Conservation (phyloP, 2,329 filamentous ascomycete genomes). For the Aureobasidium musti region DNA sequence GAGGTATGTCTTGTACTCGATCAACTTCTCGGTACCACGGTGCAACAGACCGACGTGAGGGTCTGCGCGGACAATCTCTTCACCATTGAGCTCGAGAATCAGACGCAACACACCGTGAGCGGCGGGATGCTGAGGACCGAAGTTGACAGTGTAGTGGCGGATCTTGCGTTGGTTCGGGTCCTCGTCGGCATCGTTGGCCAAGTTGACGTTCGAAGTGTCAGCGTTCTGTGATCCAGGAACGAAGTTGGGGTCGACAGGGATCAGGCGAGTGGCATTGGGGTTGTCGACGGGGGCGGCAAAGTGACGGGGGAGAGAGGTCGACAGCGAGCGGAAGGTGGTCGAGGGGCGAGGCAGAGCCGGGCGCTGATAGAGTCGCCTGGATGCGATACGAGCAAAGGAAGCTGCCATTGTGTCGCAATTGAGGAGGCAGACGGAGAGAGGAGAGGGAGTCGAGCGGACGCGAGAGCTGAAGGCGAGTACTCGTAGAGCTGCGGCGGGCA, state of each 20-base stretch:
- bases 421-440: slow-evolving; percentile 26
- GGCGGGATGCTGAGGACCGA: slow-evolving; percentile 96
- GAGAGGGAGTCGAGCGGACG: slow-evolving; percentile 28
- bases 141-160: slow-evolving; percentile 99
- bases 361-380: slow-evolving; percentile 66
- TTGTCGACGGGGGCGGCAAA: slow-evolving; percentile 59
- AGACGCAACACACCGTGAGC: slow-evolving; percentile 96
- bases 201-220: slow-evolving; percentile 47
- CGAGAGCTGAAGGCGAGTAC: neutral
- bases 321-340: slow-evolving; percentile 59
- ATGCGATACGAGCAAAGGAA: slow-evolving; percentile 69
- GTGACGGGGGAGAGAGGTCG: slow-evolving; percentile 63
- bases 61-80: slow-evolving; percentile 95
- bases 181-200: slow-evolving; percentile 49
- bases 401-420: slow-evolving; percentile 59
- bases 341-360: slow-evolving; percentile 49
- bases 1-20: slow-evolving; percentile 99
- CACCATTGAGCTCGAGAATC: slow-evolving; percentile 96
- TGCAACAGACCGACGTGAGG: slow-evolving; percentile 96
- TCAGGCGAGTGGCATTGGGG: slow-evolving; percentile 60
- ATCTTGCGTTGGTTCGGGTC: slow-evolving; percentile 73
- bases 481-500: slow-evolving; percentile 20
- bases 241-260: slow-evolving; percentile 68
- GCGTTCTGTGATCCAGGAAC: slow-evolving; percentile 50
- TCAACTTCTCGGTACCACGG: slow-evolving; percentile 97